A percentile compares a stretch with the other conserved stretches of the same genome.
These are phyloP conservation scores for Magnusiomyces tetraspermus DNA, from an alignment of 1,139 yeast species.

Conservation along the genomic window DNA sequence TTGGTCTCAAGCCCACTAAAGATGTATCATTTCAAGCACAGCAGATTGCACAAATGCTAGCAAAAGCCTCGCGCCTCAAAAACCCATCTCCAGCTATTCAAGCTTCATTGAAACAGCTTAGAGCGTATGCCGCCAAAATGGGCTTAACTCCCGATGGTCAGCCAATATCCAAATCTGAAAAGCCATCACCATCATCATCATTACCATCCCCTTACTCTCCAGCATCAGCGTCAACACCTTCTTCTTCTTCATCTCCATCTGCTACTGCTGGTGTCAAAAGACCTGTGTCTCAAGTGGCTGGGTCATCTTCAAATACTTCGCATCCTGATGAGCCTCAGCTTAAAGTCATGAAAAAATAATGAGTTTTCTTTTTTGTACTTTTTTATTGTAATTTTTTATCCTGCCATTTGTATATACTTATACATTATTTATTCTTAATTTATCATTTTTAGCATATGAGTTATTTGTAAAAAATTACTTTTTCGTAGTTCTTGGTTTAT, in stretches of 20 bases:
- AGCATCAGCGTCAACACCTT: neutral
- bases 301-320: neutral
- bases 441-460: too few species aligned
- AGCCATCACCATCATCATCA: neutral
- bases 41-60: slow-evolving; percentile 30
- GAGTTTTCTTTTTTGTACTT: too few species aligned
- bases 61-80: slow-evolving; percentile 31
- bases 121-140: slow-evolving; percentile 27
- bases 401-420: too few species aligned
- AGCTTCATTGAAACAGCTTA: slow-evolving; percentile 32
- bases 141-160: slow-evolving; percentile 11
- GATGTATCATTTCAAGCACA: slow-evolving; percentile 18
- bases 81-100: slow-evolving; percentile 31
- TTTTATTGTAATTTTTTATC: too few species aligned
- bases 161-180: neutral
- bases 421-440: too few species aligned
- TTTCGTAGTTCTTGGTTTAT: too few species aligned
- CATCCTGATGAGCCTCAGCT: neutral
- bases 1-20: slow-evolving; percentile 5
- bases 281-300: neutral
- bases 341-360: neutral
- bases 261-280: neutral
- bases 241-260: neutral
- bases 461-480: too few species aligned
- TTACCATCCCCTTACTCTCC: neutral